Percentiles rank a stretch among this genome's conserved stretches.
These are phyloP conservation scores for Oryza meridionalis DNA, from an alignment of 176 grass and related monocot species.

Conservation along the genomic window DNA sequence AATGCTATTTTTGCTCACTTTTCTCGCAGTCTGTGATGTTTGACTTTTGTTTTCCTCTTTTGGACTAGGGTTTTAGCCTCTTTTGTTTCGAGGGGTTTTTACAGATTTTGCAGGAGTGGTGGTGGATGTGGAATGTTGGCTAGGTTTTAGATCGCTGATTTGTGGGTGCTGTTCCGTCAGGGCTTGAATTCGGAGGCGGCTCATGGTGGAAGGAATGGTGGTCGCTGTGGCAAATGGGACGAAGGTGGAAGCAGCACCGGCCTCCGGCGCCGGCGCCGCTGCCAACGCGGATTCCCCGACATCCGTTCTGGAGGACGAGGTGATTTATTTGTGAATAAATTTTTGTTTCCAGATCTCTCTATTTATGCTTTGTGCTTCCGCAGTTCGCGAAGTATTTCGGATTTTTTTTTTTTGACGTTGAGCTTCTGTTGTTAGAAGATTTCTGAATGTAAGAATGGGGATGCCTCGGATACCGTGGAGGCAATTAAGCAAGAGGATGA, in stretches of 20 bases:
- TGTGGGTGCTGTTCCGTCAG: background rate
- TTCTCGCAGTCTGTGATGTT: background rate
- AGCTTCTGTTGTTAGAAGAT: conserved; percentile 45
- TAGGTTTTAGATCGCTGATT: conserved; percentile 30
- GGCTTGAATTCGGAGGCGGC: conserved; percentile 25
- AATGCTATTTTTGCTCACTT: background rate
- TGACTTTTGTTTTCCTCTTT: background rate
- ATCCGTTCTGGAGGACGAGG: conserved; percentile 93
- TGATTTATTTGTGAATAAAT: conserved; percentile 20
- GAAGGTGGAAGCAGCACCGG: conserved; percentile 32
- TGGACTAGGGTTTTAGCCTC: conserved; percentile 5
- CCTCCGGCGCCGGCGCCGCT: background rate
- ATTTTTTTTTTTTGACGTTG: background rate
- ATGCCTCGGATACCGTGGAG: background rate
- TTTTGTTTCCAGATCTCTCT: background rate
- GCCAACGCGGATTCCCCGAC: conserved; percentile 73
- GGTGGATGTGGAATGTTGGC: background rate
- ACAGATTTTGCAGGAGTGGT: background rate
- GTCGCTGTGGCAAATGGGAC: conserved; percentile 40
- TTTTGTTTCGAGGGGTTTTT: background rate
- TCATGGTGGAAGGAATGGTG: conserved; percentile 56
- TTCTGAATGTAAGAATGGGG: conserved; percentile 2
- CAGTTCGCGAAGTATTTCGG: conserved; percentile 2
- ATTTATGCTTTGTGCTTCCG: background rate
- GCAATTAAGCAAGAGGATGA: conserved; percentile 36